These are phyloP conservation scores for Acorus gramineus DNA, from an alignment of 106 monocot species.

Conservation along the genomic window DNA sequence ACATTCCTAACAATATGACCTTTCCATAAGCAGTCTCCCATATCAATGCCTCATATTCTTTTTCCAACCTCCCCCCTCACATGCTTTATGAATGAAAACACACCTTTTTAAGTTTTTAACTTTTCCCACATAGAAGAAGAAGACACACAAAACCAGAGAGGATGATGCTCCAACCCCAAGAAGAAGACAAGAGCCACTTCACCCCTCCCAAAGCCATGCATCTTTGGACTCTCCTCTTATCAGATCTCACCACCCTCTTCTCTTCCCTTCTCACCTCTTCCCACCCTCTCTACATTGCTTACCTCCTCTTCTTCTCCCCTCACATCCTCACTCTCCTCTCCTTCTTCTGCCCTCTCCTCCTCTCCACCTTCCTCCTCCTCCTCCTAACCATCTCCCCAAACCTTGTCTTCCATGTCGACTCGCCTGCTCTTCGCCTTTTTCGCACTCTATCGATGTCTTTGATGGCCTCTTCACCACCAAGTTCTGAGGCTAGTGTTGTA, in stretches of 20 bases:
- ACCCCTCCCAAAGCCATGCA: constrained; percentile 5
- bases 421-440: constrained; percentile 14
- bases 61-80: too few species aligned
- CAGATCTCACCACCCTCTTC: constrained; percentile 31
- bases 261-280: constrained; percentile 17
- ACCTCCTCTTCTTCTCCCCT: constrained; percentile 58
- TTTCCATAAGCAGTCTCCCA: too few species aligned
- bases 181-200: neutral
- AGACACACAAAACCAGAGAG: too few species aligned
- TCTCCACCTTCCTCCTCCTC: constrained; percentile 45
- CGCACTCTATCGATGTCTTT: constrained; percentile 16
- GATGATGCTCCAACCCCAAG: too few species aligned
- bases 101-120: too few species aligned
- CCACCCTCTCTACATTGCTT: constrained; percentile 48
- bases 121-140: too few species aligned
- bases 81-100: too few species aligned
- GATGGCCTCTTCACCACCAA: too few species aligned
- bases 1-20: too few species aligned
- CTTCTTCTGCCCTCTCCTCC: constrained; percentile 69
- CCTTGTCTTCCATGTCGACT: too few species aligned
- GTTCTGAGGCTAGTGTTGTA: too few species aligned
- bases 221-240: constrained; percentile 13
- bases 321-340: constrained; percentile 37
- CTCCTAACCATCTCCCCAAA: constrained; percentile 7
- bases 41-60: too few species aligned